Evolutionary conservation across 2,329 filamentous ascomycete species (phyloP).

Genomic region (Claviceps paspali): DNA sequence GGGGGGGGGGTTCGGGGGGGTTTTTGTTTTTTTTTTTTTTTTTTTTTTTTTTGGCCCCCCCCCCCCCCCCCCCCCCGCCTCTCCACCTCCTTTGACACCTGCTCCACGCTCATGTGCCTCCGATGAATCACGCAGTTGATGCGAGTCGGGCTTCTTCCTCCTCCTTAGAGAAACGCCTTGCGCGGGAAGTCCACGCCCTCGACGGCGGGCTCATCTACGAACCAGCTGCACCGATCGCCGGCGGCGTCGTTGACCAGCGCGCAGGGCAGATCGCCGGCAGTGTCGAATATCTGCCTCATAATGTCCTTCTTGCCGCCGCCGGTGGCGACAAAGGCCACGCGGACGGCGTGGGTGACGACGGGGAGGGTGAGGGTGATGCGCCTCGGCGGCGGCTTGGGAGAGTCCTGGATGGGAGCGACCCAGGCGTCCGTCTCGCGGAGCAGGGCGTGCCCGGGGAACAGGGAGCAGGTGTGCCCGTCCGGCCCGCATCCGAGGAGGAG

Average conservation of each 20-base stretch:
- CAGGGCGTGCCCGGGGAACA: conserved; percentile 82
- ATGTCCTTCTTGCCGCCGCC: conserved; percentile 82
- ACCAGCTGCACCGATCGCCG: conserved; percentile 86
- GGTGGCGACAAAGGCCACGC: conserved; percentile 83
- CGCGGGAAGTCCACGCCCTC: conserved; percentile 74
- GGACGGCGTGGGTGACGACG: conserved; percentile 73
- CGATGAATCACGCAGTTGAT: not conserved
- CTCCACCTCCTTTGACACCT: no score
- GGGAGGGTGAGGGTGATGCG: conserved; percentile 87
- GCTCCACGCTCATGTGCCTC: not conserved
- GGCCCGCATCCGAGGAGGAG: conserved; percentile 86
- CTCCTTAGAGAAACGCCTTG: conserved; percentile 41
- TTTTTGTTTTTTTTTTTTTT: no score
- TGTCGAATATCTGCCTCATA: conserved; percentile 81
- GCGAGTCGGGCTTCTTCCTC: not conserved
- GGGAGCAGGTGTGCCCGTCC: conserved; percentile 91
- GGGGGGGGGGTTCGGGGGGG: no score
- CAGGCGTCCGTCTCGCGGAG: conserved; percentile 78
- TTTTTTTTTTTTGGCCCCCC: no score
- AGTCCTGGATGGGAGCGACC: conserved; percentile 85
- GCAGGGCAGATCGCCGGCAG: conserved; percentile 60
- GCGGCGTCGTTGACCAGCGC: conserved; percentile 72
- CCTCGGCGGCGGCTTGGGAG: conserved; percentile 81
- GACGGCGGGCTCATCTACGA: conserved; percentile 73
- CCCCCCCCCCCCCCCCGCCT: no score